Conservation (phyloP, 352 stramenopile species). For the Elongisporangium anandrum region DNA sequence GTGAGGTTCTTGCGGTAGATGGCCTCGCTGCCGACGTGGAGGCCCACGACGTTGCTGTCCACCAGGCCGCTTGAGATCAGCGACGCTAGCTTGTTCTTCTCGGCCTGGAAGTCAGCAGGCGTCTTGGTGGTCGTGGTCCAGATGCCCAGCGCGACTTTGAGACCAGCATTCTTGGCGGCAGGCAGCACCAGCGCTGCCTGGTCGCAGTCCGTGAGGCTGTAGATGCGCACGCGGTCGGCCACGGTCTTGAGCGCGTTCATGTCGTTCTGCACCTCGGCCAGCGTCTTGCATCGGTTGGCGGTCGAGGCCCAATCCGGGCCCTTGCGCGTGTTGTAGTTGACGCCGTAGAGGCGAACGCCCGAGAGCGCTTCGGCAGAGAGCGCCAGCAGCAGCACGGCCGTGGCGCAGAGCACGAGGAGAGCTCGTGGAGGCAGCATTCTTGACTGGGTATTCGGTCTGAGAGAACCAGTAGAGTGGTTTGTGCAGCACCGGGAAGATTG, state of each 20-base stretch:
- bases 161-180: slow-evolving; percentile 32
- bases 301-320: slow-evolving; percentile 38
- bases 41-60: slow-evolving; percentile 38
- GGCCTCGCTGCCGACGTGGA: slow-evolving; percentile 63
- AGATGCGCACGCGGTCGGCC: slow-evolving; percentile 60
- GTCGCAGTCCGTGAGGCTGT: slow-evolving; percentile 55
- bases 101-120: slow-evolving; percentile 30
- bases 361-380: slow-evolving; percentile 24
- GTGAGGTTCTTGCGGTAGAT: slow-evolving; percentile 65
- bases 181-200: slow-evolving; percentile 39
- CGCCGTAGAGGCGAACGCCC: slow-evolving; percentile 46
- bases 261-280: slow-evolving; percentile 40
- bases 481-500: background rate
- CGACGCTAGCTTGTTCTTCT: slow-evolving; percentile 36
- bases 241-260: slow-evolving; percentile 43
- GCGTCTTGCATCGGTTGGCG: slow-evolving; percentile 40
- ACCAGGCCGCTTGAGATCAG: slow-evolving; percentile 39
- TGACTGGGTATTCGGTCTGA: background rate
- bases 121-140: slow-evolving; percentile 53
- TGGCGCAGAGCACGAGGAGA: background rate
- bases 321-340: slow-evolving; percentile 77
- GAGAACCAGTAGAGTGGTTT: no score
- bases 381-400: slow-evolving; percentile 11
- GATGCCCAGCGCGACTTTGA: slow-evolving; percentile 61
- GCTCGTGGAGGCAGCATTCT: background rate